Conservation (phyloP, 1,284 basidiomycete species). For the Marasmius fiardii region DNA sequence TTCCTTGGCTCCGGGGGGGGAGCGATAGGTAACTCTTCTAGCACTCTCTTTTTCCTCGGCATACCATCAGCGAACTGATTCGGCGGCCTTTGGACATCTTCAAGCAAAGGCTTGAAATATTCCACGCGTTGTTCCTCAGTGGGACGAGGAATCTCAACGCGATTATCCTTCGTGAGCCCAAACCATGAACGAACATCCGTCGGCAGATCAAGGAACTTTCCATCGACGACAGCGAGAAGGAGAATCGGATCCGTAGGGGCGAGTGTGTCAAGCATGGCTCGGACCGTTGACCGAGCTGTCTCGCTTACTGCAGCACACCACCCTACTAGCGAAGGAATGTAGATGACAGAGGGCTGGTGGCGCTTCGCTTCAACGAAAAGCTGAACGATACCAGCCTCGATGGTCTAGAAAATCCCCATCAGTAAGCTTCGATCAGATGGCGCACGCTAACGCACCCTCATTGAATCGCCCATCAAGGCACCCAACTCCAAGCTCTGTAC, state of each 20-base stretch:
- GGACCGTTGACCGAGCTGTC: constrained; percentile 80
- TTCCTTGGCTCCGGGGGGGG: constrained; percentile 86
- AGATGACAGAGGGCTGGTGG: constrained; percentile 94
- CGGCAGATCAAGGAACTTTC: constrained; percentile 67
- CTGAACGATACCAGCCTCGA: constrained; percentile 92
- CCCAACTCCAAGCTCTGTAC: constrained; percentile 93
- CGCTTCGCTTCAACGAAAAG: constrained; percentile 98
- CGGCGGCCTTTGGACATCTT: constrained; percentile 72
- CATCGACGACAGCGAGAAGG: constrained; percentile 87
- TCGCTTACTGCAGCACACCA: constrained; percentile 90
- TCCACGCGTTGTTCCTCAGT: constrained; percentile 53
- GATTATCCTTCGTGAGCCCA: constrained; percentile 74
- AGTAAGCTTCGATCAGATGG: not conserved
- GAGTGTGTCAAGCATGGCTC: constrained; percentile 88
- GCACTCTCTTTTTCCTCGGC: constrained; percentile 77
- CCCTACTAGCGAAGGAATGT: constrained; percentile 85
- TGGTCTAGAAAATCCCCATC: constrained; percentile 50
- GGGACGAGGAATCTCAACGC: constrained; percentile 62
- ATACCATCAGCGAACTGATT: constrained; percentile 91
- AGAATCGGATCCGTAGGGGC: constrained; percentile 91
- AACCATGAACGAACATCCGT: constrained; percentile 92
- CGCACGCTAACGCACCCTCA: constrained; percentile 59
- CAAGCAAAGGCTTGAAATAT: constrained; percentile 79
- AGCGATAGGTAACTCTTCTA: constrained; percentile 87
- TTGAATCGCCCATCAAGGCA: constrained; percentile 86